Evolutionary conservation across 116 monocot species (phyloP).

Genomic region (Zostera marina): DNA sequence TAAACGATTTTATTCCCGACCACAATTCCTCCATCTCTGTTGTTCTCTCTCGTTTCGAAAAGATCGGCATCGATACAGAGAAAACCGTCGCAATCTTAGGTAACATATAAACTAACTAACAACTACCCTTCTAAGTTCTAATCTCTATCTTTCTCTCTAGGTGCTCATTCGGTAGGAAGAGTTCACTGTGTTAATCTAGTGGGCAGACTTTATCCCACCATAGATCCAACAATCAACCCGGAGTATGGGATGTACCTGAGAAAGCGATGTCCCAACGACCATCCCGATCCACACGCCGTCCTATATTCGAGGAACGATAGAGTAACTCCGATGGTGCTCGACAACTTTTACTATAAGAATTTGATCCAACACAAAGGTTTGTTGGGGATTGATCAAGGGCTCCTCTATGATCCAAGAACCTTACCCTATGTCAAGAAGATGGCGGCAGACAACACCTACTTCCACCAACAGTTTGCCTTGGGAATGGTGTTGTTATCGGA

Average conservation of each 20-base stretch:
- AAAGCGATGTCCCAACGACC: constrained; percentile 15
- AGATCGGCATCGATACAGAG: constrained; percentile 25
- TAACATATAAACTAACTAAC: too few relatives aligned
- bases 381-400: constrained; percentile 21
- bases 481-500: constrained; percentile 26
- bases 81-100: constrained; percentile 34
- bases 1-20: constrained; percentile 24
- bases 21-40: constrained; percentile 27
- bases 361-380: constrained; percentile 18
- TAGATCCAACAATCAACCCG: constrained; percentile 24
- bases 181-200: constrained; percentile 33
- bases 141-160: constrained; percentile 6
- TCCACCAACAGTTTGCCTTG: constrained; percentile 15
- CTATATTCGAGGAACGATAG: constrained; percentile 28
- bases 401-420: constrained; percentile 13
- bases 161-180: constrained; percentile 43
- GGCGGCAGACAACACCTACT: constrained; percentile 25
- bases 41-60: constrained; percentile 17
- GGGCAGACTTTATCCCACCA: constrained; percentile 20
- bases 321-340: constrained; percentile 28
- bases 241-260: constrained; percentile 14
- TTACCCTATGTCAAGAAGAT: constrained; percentile 12
- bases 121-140: too few relatives aligned
- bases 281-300: constrained; percentile 13
- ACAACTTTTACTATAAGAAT: constrained; percentile 37